These are phyloP conservation scores for Hypomyces perniciosus DNA, from an alignment of 2,329 filamentous ascomycete species.

Conservation along the genomic window DNA sequence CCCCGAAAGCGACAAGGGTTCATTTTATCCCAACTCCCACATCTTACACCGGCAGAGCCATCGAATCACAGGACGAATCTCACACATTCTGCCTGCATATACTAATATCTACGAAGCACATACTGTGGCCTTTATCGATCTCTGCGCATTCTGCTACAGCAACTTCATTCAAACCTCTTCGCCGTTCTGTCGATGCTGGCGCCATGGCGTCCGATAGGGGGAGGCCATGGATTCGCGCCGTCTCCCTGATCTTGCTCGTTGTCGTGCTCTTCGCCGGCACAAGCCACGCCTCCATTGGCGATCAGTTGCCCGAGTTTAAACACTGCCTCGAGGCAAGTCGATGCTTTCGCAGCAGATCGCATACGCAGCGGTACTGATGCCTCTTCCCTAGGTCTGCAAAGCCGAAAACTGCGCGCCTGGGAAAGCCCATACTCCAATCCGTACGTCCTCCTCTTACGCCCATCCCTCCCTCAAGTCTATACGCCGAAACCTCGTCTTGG, in stretches of 20 bases:
- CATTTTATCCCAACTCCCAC: background rate
- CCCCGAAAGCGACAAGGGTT: background rate
- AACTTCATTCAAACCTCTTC: background rate
- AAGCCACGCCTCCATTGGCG: constrained; percentile 70
- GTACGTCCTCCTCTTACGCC: constrained; percentile 44
- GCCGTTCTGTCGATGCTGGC: constrained; percentile 21
- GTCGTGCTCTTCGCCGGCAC: constrained; percentile 35
- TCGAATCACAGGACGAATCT: background rate
- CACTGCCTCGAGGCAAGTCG: constrained; percentile 70
- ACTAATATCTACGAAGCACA: background rate
- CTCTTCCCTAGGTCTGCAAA: constrained; percentile 62
- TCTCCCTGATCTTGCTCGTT: constrained; percentile 29
- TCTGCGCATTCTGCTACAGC: constrained; percentile 6
- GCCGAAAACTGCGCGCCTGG: constrained; percentile 69
- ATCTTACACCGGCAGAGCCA: background rate
- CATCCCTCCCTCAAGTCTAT: background rate
- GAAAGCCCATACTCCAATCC: constrained; percentile 55
- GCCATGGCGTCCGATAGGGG: constrained; percentile 28
- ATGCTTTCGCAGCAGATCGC: background rate
- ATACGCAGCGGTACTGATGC: constrained; percentile 12
- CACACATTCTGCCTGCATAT: background rate
- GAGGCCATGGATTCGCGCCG: constrained; percentile 26
- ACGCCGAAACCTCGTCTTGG: background rate
- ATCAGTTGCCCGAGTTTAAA: constrained; percentile 79
- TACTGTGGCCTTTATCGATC: constrained; percentile 7